Evolutionary conservation across 768 basidiomycete genomes (phyloP).

Genomic region (Tubosaeta sp.): DNA sequence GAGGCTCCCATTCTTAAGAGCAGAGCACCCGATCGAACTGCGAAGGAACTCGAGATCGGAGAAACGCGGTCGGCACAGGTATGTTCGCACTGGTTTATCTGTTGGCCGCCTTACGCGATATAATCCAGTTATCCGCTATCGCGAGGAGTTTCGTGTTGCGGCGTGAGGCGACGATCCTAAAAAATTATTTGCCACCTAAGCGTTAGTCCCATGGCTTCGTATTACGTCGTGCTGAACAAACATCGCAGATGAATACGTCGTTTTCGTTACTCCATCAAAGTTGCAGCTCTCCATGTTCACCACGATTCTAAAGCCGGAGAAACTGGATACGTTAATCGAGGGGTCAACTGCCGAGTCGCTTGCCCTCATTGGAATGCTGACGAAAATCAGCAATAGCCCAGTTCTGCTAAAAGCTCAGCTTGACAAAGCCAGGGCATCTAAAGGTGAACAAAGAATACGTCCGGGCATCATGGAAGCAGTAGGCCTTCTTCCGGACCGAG

Average conservation of each 20-base stretch:
- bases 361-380: conserved; percentile 72
- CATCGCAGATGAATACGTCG: conserved; percentile 86
- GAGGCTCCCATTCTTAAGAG: conserved; percentile 86
- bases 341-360: conserved; percentile 74
- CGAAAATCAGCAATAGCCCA: conserved; percentile 92
- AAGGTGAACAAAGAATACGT: conserved; percentile 39
- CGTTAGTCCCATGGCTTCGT: conserved; percentile 43
- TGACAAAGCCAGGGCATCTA: conserved; percentile 51
- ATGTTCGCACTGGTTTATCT: conserved; percentile 2
- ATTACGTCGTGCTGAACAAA: neutral
- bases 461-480: conserved; percentile 57
- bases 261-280: conserved; percentile 88
- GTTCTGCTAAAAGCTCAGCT: conserved; percentile 78
- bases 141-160: conserved; percentile 88
- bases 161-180: conserved; percentile 77
- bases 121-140: conserved; percentile 58
- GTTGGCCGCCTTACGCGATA: neutral
- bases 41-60: conserved; percentile 73
- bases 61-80: conserved; percentile 77
- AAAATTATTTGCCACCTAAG: conserved; percentile 88
- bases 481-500: conserved; percentile 54
- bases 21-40: conserved; percentile 69
- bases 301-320: conserved; percentile 68
- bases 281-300: conserved; percentile 79
- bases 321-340: conserved; percentile 63